Base-by-base conservation (phyloP, 768 basidiomycete genomes). In the Leccinum subgranulosum region DNA sequence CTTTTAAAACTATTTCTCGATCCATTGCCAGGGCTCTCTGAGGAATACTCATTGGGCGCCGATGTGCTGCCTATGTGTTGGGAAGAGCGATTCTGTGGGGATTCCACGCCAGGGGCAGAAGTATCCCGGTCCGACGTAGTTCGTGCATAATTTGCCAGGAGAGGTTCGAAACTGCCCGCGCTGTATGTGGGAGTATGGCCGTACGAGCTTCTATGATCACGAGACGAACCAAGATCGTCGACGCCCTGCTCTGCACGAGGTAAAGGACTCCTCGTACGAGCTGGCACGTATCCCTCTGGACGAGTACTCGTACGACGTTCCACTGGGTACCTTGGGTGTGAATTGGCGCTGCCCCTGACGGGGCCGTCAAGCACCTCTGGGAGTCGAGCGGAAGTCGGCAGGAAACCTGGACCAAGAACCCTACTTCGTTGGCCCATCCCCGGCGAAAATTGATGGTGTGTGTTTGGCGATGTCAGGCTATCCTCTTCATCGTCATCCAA, bases 401-500 rank as follows among this genome's bases (percentile, higher is more conserved):
- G 31, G 25, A 64, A 66, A 51, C 46, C 57, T 27, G 67, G 64
- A 55, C 57, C 59, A 53, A 63, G 46, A 19, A 62, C 51, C 29
- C 75, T 50, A 1, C 75, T 70, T 43, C 78, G 79, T 55, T 78
- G 76, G 11, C 61, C 72, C 78, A 78, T 78, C 61, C 74, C 76
- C 28, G 57, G 45, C 21, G 53, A 67, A 55, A 61, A 60, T n/a
- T 59, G 72, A 54, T 62, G 60, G 29, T 53, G 61, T n/a, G 59
- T 43, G 53, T 59, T 53, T 31, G 64, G 62, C 1, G 65, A 61
- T 58, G 52, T 55, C 49, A 62, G 60, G 58, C 63, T 66, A 48
- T 57, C 58, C 23, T 76, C 76, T 25, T 82, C 81, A 53, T 85
- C 87, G 60, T 87, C 86, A 58, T 84, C 86, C 33, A 92, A 75